These are phyloP conservation scores for Clitopilus passeckerianus DNA, from an alignment of 768 basidiomycete genomes.

Conservation along the genomic window DNA sequence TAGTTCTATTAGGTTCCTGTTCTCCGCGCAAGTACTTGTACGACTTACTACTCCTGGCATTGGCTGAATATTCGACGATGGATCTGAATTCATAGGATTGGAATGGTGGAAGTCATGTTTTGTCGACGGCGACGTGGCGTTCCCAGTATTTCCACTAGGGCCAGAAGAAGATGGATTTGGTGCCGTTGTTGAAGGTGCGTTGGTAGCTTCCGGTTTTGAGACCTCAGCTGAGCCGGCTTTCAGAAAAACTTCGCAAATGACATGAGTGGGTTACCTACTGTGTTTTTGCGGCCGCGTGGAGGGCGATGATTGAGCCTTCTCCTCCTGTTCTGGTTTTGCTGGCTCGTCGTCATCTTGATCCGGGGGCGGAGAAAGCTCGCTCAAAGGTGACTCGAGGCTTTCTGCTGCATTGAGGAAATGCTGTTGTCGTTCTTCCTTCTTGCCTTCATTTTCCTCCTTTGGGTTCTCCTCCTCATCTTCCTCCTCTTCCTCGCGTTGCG, in stretches of 20 bases:
- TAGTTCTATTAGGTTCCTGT: no score
- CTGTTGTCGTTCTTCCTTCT: neutral
- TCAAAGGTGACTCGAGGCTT: slow-evolving; percentile 62
- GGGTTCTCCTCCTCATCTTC: slow-evolving; percentile 30
- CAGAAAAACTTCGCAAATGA: neutral
- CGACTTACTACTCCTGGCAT: neutral
- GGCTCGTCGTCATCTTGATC: slow-evolving; percentile 47
- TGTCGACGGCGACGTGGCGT: slow-evolving; percentile 17
- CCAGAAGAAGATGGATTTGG: neutral
- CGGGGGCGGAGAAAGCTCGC: slow-evolving; percentile 68
- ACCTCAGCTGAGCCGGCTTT: neutral
- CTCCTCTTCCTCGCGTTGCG: slow-evolving; percentile 21
- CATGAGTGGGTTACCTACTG: slow-evolving; percentile 2
- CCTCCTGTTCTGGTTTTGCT: slow-evolving; percentile 13
- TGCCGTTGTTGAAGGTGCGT: neutral
- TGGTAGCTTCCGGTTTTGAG: neutral
- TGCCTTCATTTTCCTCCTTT: slow-evolving; percentile 4
- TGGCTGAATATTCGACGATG: neutral
- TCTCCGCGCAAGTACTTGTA: no score
- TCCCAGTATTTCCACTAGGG: slow-evolving; percentile 1
- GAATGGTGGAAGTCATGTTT: slow-evolving; percentile 17
- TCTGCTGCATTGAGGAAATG: slow-evolving; percentile 12
- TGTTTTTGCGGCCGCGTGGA: slow-evolving; percentile 1
- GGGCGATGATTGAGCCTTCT: neutral
- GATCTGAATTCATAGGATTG: slow-evolving; percentile 16